Base-by-base conservation (phyloP, 2,329 filamentous ascomycete species). In the Orbilia quercus region DNA sequence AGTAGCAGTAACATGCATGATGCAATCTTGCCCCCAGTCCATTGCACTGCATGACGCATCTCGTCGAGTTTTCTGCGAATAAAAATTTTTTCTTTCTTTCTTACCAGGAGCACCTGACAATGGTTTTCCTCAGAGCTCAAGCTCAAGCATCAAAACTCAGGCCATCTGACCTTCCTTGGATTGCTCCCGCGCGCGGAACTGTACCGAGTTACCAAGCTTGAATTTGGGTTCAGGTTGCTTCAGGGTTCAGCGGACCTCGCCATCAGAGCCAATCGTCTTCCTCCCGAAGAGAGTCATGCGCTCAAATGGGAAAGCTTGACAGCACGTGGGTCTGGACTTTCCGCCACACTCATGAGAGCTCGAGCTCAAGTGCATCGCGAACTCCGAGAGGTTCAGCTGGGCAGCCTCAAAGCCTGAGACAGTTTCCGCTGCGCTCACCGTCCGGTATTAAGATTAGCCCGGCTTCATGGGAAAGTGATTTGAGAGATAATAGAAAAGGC, bases 231-330 rank as follows among this genome's bases (percentile, higher is more conserved):
- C 40, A 7, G 36, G 28, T 36, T 54, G 34, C 31, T 23, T 38
- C 50, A 40, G 50, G 31, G 50, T 51, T 45, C 20, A 23, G 28
- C 28, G 28, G 28, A 42, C 31, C 18, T 22, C 36, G 50, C 50
- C 16, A 4, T 31, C 12, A n/a, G 31, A 40, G 9, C 62, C 62
- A 65, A 65, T 65, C 62, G 62, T 57, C 28, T 28, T 65, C 18
- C 16, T 34, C 28, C 62, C 62, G 62, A 59, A 38, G 23, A 7
- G 42, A 16, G 40, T 60, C 63, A 67, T 59, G 63, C 59, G 63
- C 22, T 36, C 45, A 11, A 42, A 51, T 25, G 20, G 38, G 47
- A 65, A 47, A 55, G 31, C 25, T 22, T 28, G 28, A 36, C 42
- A 23, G 55, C 45, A 22, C 20, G 45, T 31, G 40, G 34, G 36